Evolutionary conservation across 192 early-diverging fungal species (phyloP), one percentile per base, ranked within the genome.

Genomic region (Chytriomyces hyalinus): DNA sequence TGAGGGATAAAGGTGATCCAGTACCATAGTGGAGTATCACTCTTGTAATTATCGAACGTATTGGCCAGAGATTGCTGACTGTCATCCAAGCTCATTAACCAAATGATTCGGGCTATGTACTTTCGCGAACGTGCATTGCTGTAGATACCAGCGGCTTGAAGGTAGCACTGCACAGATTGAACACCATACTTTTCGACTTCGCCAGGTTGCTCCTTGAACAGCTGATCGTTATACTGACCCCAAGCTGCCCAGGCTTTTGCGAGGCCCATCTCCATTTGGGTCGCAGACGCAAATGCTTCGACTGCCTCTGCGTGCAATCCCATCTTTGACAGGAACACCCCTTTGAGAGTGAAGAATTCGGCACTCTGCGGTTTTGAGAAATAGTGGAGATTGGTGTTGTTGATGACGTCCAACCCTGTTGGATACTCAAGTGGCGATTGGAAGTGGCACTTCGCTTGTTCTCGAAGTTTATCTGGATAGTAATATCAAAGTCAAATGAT

Each of bases 1-100:
- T 99, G 96, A 5, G 98, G 97, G 64, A 99, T 96, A 75, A 98
- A 97, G 0, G 94, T 96, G 68, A 96, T 95, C 98, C 98, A 99
- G 85, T 97, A 96, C 97, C 95, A 98, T 11, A 93, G 87, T 15
- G 94, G 94, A 68, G 92, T 87, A 44, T 98, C 98, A 24, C 92
- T 91, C 74, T 96, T 97, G 88, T 93, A 97, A 2, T 87, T 87
- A 62, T 97, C 94, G 78, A 94, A 96, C 5, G 92, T 92, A 20
- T 90, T 87, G 61, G 91, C 87, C 48, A 99, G 88, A 20, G 84
- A 91, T 3, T 91, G 90, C 61, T 88, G 80, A 9, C 86, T 85
- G 81, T 97, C 94, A 81, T 96, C 90, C 67, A 93, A 88, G 28
- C 70, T 83, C 68, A 99, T 88, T 61, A 99, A 81, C 96, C 96